These are phyloP conservation scores for Colletotrichum spaethianum DNA, from an alignment of 2,329 filamentous ascomycete species.

Conservation along the genomic window DNA sequence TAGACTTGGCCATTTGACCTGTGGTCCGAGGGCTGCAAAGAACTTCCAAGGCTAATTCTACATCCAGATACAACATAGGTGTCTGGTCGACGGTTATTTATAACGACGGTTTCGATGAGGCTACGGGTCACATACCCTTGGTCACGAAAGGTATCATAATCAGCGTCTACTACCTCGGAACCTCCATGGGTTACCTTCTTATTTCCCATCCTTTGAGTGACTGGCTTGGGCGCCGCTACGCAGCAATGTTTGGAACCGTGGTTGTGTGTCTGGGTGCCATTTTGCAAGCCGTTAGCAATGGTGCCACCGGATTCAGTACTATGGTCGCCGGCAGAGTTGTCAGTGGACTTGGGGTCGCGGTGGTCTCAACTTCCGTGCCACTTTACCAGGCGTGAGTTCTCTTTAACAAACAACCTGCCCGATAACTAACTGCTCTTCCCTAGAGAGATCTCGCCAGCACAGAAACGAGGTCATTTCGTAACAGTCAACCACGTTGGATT, in stretches of 20 bases:
- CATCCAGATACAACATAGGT: slow-evolving; percentile 68
- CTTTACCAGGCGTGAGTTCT: slow-evolving; percentile 66
- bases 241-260: slow-evolving; percentile 62
- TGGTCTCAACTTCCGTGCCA: slow-evolving; percentile 70
- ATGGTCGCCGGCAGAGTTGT: slow-evolving; percentile 67
- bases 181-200: slow-evolving; percentile 68
- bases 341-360: slow-evolving; percentile 66
- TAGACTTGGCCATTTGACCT: too few species aligned
- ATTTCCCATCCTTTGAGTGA: slow-evolving; percentile 67
- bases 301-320: slow-evolving; percentile 57
- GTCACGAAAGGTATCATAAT: slow-evolving; percentile 66
- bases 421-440: not conserved
- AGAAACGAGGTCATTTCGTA: slow-evolving; percentile 68
- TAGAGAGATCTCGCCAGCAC: slow-evolving; percentile 69
- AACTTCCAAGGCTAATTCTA: not conserved
- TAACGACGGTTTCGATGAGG: slow-evolving; percentile 66
- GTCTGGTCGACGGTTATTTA: slow-evolving; percentile 70
- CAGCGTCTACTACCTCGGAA: slow-evolving; percentile 71
- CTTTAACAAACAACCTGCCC: not conserved
- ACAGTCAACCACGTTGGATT: slow-evolving; percentile 73
- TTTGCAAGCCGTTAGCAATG: slow-evolving; percentile 61
- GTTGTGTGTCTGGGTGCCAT: slow-evolving; percentile 64
- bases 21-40: too few species aligned
- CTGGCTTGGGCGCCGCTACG: slow-evolving; percentile 64
- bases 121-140: slow-evolving; percentile 56